Evolutionary conservation across 176 grass and related monocot species (phyloP), one percentile per base, ranked within the genome.

Genomic region (Triticum urartu): DNA sequence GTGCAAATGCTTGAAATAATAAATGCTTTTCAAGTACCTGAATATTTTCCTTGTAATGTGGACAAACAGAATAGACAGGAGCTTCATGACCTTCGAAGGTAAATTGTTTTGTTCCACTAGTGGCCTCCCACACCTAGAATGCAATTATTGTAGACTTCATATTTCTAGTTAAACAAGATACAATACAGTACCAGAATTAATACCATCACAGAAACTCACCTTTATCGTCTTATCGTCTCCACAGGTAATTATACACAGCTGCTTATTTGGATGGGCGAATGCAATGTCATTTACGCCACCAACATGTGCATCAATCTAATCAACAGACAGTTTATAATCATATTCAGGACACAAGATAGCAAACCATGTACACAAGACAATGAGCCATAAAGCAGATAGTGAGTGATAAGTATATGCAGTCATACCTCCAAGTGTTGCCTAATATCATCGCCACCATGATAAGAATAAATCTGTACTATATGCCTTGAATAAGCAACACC

Each of bases 211-310:
- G 21, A 64, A 85, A 28, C 42, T 47, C 52, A 93, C 95, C 92
- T 93, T 99, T 79, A 99, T 99, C 75, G 92, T 99, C 68, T 99
- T 99, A 80, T 99, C 97, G 91, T 99, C 97, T 76, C 97, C 97
- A 1, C 97, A 99, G 33, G 97, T 99, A 79, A 99, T 99, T 90
- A 99, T 89, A 83, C 88, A 97, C 17, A 99, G 85, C 61, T 96
- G 94, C 87, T 97, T 99, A 88, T 97, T 99, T 12, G 97, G 97
- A 90, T 96, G 90, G 77, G 97, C 92, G 88, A 99, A 99, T 88
- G 94, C 90, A 83, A 99, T 99, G 83, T 99, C 97, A 75, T 99
- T 99, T 77, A 99, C 97, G 83, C 97, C 94, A 61, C 97, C 97
- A 78, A 84, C 78, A 94, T 99, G 97, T 54, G 97, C 97, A 87